Evolutionary conservation across 2,329 filamentous ascomycete genomes (phyloP), one percentile per base, ranked within the genome.

Genomic region (Aschersonia sp.): DNA sequence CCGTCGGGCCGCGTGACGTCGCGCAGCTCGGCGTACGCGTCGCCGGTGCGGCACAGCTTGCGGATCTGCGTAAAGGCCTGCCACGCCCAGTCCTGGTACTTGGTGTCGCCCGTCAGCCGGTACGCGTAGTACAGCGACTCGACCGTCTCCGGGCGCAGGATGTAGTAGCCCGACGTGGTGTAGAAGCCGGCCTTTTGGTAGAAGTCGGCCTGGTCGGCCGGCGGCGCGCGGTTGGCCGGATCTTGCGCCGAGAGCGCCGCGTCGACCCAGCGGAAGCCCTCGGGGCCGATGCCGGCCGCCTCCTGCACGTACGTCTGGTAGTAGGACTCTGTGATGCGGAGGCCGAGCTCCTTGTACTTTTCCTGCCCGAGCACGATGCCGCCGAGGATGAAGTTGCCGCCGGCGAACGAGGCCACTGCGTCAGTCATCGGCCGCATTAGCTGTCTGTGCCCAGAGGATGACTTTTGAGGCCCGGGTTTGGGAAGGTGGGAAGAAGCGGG

Each of bases 41-140:
- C 80, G 6, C 76, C 77, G 0, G 74, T 76, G 30, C 74, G 67
- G 52, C 79, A 81, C 12, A 76, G 83, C 32, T 62, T 61, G 56
- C 80, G 81, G 59, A 94, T 83, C 30, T 73, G 73, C 37, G 74
- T 58, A 62, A 90, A 92, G 0, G 79, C 86, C 41, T 83, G 76
- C 85, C 86, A 94, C 5, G 83, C 83, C 81, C 84, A 88, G 50
- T 90, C 82, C 61, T 86, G 83, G 63, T 89, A 94, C 66, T 79
- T 83, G 32, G 66, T 54, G 50, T 90, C 74, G 4, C 83, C 81
- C 0, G 87, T 94, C 1, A 83, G 76, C 45, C 87, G 79, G 68
- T 85, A 94, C 2, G 87, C 85, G 62, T 94, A 92, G 71, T 94
- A 94, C 62, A 82, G 82, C 54, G 79, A 84, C 67, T 94, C 87